phyloP scores from a whole-genome alignment of 345 rosid genomes.

The Syzygium aqueum region DNA sequence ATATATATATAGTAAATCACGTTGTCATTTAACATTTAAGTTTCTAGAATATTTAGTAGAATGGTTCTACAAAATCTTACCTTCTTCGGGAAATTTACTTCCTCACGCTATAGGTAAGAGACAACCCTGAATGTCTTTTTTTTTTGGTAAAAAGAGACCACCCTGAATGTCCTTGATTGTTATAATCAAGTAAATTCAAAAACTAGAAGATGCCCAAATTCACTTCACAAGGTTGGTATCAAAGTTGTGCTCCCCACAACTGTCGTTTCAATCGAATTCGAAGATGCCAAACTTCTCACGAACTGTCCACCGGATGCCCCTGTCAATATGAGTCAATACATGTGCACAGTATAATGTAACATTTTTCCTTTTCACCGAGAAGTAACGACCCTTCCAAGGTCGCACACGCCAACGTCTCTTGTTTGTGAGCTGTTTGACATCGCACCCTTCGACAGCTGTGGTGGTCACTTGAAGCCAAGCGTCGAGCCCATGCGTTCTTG shows the following conservation, averaged over 20 bases:
- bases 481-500: background rate
- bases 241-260: background rate
- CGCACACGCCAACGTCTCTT: background rate
- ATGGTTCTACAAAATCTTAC: accelerated
- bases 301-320: background rate
- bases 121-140: background rate
- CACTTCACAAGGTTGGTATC: background rate
- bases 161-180: background rate
- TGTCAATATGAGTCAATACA: background rate
- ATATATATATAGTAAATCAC: background rate
- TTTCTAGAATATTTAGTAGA: accelerated
- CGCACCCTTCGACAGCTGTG: background rate
- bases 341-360: background rate
- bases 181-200: background rate
- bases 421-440: background rate
- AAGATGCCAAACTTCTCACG: background rate
- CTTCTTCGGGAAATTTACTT: background rate
- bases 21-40: accelerated
- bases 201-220: accelerated
- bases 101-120: accelerated
- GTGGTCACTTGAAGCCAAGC: background rate
- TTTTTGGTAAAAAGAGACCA: too few relatives aligned
- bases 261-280: background rate
- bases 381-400: background rate
- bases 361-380: too few relatives aligned